Evolutionary conservation across 2,329 filamentous ascomycete species (phyloP), one percentile per base, ranked within the genome.

Genomic region (Podosphaera xanthii): DNA sequence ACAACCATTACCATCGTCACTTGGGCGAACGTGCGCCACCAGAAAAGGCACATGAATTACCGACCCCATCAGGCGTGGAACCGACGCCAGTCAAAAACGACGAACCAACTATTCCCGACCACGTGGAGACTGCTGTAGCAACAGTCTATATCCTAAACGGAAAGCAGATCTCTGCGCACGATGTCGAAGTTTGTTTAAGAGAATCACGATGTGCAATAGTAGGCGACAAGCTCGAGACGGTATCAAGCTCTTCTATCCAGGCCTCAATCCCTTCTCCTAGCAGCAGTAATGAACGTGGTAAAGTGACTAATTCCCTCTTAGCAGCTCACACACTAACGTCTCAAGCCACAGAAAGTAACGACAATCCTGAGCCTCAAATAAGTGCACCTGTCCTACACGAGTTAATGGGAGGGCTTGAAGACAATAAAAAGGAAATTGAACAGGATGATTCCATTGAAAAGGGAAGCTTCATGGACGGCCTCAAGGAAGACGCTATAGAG

Each of bases 131-230:
- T 49, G 77, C 82, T 38, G 82, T 80, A 58, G 78, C 82, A 64
- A 80, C 83, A 59, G 77, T 84, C 60, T 96, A 90, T 72, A 77
- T 84, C 59, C 74, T 90, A 59, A 79, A 84, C 61, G 84, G 83
- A 61, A 65, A 81, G 67, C 30, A 55, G 5, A 77, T 94, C 64
- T 74, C 75, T 58, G 72, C 77, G 61, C 71, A 77, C 0, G 78
- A 88, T 61, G 88, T 88, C 59, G 77, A 84, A 72, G 69, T 79
- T 59, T 87, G 88, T 63, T 77, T 97, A 65, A 72, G 77, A 60
- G 78, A 83, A 62, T 86, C 88, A 58, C 77, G 79, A 54, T 92
- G 81, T 73, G 75, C 84, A 54, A 73, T 86, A 56, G 74, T 84
- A 53, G 79, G 80, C 64, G 78, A 81, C 68, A 74, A 53, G 38